phyloP scores from a whole-genome alignment of 2,329 filamentous ascomycete species.

The Diaporthe longicolla region DNA sequence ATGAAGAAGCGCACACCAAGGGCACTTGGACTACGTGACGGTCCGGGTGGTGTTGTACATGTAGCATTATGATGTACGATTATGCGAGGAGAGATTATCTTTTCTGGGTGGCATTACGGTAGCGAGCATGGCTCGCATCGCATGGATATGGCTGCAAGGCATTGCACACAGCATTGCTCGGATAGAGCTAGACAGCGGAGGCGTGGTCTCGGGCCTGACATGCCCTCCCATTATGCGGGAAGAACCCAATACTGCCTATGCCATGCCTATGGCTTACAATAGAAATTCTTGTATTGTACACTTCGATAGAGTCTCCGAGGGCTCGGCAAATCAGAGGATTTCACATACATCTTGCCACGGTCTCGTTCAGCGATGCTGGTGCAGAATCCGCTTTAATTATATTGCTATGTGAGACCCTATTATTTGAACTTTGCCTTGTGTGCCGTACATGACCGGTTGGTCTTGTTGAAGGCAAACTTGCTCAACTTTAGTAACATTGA shows the following conservation, averaged over 20 bases:
- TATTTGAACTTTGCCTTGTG: background rate
- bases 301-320: background rate
- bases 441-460: too few relatives aligned
- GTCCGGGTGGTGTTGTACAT: background rate
- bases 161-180: constrained; percentile 4
- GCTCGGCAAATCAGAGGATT: background rate
- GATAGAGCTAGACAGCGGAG: constrained; percentile 15
- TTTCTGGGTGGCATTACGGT: background rate
- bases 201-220: background rate
- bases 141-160: constrained; percentile 15
- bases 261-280: background rate
- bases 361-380: background rate
- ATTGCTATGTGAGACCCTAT: too few relatives aligned
- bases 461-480: too few relatives aligned
- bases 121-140: constrained; percentile 19
- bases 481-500: background rate
- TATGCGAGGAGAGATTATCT: background rate
- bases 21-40: background rate
- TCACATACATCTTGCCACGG: background rate
- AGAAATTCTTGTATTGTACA: background rate
- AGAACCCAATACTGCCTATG: background rate
- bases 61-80: constrained; percentile 2
- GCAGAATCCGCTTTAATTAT: background rate
- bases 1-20: background rate
- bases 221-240: background rate